Evolutionary conservation across 2,329 filamentous ascomycete genomes (phyloP).

Genomic region (Aspergillus phoenicis): DNA sequence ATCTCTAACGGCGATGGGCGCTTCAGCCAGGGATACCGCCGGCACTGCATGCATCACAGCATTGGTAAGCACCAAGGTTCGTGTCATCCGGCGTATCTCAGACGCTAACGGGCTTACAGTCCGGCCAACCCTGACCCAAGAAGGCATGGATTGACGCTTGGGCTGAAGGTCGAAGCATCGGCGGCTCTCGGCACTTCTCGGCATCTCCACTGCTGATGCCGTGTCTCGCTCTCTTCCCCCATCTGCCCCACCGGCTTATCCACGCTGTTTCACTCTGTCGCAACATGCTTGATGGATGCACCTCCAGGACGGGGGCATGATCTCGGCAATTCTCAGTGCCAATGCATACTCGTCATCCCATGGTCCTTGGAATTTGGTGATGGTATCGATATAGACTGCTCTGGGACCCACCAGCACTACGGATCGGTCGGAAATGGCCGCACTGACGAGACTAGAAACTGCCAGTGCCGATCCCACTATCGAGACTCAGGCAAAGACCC

Average conservation of each 20-base stretch:
- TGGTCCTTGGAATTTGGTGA: not conserved
- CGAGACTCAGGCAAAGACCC: not conserved
- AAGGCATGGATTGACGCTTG: not conserved
- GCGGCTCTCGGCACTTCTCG: not conserved
- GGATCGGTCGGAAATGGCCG: not conserved
- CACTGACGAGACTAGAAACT: not conserved
- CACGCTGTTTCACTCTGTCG: not conserved
- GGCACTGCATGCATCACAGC: not conserved
- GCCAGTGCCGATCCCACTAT: not conserved
- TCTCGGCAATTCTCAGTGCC: not conserved
- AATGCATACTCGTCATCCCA: not conserved
- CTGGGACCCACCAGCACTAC: not conserved
- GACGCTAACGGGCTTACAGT: not conserved
- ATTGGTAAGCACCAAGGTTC: not conserved
- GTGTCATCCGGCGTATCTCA: not conserved
- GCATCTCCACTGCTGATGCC: not conserved
- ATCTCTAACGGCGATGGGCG: constrained; percentile 7
- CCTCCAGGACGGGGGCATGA: too few species aligned
- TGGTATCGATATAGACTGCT: not conserved
- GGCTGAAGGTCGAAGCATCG: not conserved
- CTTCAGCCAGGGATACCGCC: not conserved
- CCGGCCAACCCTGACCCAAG: not conserved
- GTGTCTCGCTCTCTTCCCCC: not conserved
- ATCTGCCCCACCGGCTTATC: not conserved
- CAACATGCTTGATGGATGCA: not conserved